Conservation (phyloP, 768 basidiomycete genomes). For the Collybia mongolica region DNA sequence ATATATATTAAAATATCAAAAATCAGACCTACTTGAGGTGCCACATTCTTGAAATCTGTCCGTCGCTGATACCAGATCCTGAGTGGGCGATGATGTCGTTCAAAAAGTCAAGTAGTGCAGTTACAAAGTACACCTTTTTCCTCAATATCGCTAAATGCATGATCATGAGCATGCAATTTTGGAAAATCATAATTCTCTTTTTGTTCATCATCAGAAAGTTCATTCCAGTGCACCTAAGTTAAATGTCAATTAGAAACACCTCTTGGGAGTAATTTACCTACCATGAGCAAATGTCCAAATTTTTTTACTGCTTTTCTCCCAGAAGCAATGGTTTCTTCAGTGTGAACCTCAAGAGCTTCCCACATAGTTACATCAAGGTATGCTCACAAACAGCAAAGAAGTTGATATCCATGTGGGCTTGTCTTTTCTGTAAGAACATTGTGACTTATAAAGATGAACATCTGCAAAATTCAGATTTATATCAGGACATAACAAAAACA, state of each 20-base stretch:
- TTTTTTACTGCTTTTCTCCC: constrained; percentile 9
- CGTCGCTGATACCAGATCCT: constrained; percentile 21
- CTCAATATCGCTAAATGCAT: constrained; percentile 30
- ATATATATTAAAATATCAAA: no score
- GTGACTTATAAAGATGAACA: not conserved
- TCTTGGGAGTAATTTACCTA: constrained; percentile 13
- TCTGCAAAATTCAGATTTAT: not conserved
- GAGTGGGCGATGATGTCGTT: constrained; percentile 26
- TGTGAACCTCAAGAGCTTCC: constrained; percentile 8
- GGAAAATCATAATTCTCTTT: constrained; percentile 32
- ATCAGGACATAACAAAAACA: not conserved
- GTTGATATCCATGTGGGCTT: not conserved
- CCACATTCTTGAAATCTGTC: constrained; percentile 30
- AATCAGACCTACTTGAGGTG: no score
- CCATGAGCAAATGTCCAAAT: constrained; percentile 20
- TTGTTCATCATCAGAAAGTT: not conserved
- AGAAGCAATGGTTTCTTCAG: not conserved
- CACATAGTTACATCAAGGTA: constrained; percentile 6
- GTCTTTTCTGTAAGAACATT: not conserved
- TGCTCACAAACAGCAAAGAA: not conserved
- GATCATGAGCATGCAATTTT: constrained; percentile 31
- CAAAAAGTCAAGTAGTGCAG: constrained; percentile 29
- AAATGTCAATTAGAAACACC: constrained; percentile 7
- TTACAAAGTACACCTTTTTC: constrained; percentile 27
- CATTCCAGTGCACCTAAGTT: constrained; percentile 8